A percentile compares a stretch with the other conserved stretches of the same genome.
Conservation (phyloP, 768 basidiomycete species). For the Leccinum obscurum region DNA sequence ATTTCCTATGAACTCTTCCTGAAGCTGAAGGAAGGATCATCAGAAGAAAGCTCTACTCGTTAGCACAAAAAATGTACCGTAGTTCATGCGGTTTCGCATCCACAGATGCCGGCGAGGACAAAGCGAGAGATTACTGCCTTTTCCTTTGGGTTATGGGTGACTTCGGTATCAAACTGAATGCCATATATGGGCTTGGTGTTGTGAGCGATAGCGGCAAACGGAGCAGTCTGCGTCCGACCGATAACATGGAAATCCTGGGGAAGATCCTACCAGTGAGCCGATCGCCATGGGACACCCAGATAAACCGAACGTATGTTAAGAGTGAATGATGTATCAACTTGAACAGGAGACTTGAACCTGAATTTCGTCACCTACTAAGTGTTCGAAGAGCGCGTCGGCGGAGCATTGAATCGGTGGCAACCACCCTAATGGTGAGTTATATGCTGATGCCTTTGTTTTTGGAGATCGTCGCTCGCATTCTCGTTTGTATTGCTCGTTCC, state of each 20-base stretch:
- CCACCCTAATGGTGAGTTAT: too few relatives aligned
- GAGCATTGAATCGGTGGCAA: slow-evolving; percentile 20
- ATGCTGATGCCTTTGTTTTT: too few relatives aligned
- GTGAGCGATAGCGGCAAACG: slow-evolving; percentile 93
- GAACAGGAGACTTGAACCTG: slow-evolving; percentile 51
- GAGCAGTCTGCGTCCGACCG: slow-evolving; percentile 82
- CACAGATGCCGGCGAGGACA: slow-evolving; percentile 80
- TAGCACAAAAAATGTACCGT: slow-evolving; percentile 58
- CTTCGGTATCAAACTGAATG: slow-evolving; percentile 99
- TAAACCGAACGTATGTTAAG: slow-evolving; percentile 52
- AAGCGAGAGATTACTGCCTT: slow-evolving; percentile 88
- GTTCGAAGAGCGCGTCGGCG: slow-evolving; percentile 80
- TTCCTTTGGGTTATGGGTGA: slow-evolving; percentile 89
- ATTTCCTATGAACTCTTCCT: slow-evolving; percentile 99
- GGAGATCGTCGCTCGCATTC: too few relatives aligned
- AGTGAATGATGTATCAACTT: neutral
- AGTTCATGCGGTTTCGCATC: slow-evolving; percentile 83
- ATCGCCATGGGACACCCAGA: slow-evolving; percentile 99
- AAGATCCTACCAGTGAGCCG: slow-evolving; percentile 77
- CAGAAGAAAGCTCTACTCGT: slow-evolving; percentile 9
- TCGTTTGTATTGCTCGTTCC: too few relatives aligned
- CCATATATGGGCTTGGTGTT: slow-evolving; percentile 87
- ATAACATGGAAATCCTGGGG: slow-evolving; percentile 87
- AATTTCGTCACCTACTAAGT: slow-evolving; percentile 85
- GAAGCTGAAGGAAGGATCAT: neutral